Percentiles rank a stretch among this genome's conserved stretches.
These are phyloP conservation scores for Micractinium conductrix DNA, from an alignment of 139 green algal species.

Conservation along the genomic window DNA sequence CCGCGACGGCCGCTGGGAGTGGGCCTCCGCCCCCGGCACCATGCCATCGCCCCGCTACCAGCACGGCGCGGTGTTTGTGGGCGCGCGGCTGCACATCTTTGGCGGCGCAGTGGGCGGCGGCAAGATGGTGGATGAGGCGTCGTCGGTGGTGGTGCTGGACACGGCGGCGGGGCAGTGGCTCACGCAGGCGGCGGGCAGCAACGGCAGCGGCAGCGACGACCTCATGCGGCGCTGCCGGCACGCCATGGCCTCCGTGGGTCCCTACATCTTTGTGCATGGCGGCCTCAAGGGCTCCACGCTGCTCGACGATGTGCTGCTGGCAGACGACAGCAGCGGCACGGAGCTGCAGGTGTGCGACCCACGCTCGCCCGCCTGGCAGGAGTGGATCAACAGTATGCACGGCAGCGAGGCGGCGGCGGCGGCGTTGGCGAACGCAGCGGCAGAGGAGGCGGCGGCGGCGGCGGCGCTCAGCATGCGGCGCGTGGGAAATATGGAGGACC, in stretches of 20 bases:
- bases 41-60: slow-evolving; percentile 96
- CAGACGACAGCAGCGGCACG: slow-evolving; percentile 75
- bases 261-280: slow-evolving; percentile 96
- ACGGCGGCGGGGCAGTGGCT: slow-evolving; percentile 75
- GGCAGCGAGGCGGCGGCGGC: slow-evolving; percentile 67
- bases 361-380: slow-evolving; percentile 68
- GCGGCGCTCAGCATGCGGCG: slow-evolving; percentile 70
- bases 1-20: slow-evolving; percentile 98
- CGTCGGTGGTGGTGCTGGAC: slow-evolving; percentile 89
- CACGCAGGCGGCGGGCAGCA: slow-evolving; percentile 7
- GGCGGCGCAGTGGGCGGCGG: slow-evolving; percentile 96
- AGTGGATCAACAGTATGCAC: slow-evolving; percentile 84
- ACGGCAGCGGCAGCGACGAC: slow-evolving; percentile 25
- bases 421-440: slow-evolving; percentile 76
- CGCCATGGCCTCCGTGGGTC: slow-evolving; percentile 86
- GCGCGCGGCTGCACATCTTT: slow-evolving; percentile 92
- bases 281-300: slow-evolving; percentile 85
- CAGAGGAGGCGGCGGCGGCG: slow-evolving; percentile 89
- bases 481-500: slow-evolving; percentile 65
- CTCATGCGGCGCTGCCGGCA: slow-evolving; percentile 75
- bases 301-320: slow-evolving; percentile 86
- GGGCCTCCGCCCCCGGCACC: slow-evolving; percentile 92
- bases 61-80: slow-evolving; percentile 96
- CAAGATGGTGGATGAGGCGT: slow-evolving; percentile 91
- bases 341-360: slow-evolving; percentile 88